Evolutionary conservation across 805 yeast genomes (phyloP), one percentile per base, ranked within the genome.

Genomic region (Pichia rugopelliculosa): DNA sequence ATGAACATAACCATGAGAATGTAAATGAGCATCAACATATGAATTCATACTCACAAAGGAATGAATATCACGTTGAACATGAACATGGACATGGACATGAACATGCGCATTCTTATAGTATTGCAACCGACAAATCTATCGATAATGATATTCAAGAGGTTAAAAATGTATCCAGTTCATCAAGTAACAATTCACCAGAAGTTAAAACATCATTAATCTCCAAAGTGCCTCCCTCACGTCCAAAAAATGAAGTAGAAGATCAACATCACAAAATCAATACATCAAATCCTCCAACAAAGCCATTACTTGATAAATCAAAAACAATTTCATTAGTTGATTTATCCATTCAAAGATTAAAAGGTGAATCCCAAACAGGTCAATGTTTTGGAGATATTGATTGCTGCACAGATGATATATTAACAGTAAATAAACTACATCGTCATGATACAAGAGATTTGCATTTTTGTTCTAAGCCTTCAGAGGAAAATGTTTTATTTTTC

Each of bases 401-500:
- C 20, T 63, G 67, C 38, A 53, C 56, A 25, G 55, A 51, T 34
- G 62, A 59, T 15, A 51, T 63, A 6, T 48, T 60, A 3, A 49
- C 50, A 23, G 52, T 55, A 22, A 57, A 59, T 41, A 47, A 56
- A 18, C 26, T 59, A n/a, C 64, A 59, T 36, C 44, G 37, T 23
- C 50, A 42, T n/a, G 34, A 41, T 6, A 42, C 45, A 3, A 44
- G 53, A 9, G 55, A 58, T 20, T 46, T 67, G 9, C 67, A 65
- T 48, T 67, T 62, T 40, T 64, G 70, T 50, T 60, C 64, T 0
- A 49, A 57, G 17, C 70, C 70, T 18, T 49, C 59, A 9, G 53
- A 60, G n/a, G 71, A 67, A 39, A 65, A 66, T 48, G 41, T 60
- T 15, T 33, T 67, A 27, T 66, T 64, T 42, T 59, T 67, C 46